phyloP scores from a whole-genome alignment of 2,329 filamentous ascomycete genomes.

The Geosmithia morbida region DNA sequence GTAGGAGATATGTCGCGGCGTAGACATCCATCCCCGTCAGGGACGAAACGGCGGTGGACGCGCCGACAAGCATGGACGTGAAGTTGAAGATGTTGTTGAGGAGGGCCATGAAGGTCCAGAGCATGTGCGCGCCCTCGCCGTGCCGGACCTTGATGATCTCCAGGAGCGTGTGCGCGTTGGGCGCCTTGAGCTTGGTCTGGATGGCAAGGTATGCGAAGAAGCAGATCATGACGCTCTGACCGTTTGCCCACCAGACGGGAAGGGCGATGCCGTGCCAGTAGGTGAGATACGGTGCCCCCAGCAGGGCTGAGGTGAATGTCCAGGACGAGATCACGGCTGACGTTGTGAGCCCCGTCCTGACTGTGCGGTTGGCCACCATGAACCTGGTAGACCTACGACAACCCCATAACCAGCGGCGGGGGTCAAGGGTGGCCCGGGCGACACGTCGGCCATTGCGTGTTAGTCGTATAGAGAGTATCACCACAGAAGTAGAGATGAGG shows the following conservation, averaged over 20 bases:
- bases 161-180: constrained; percentile 67
- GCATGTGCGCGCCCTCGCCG: constrained; percentile 49
- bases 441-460: background rate
- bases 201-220: constrained; percentile 76
- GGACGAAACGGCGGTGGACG: constrained; percentile 31
- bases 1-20: constrained; percentile 68
- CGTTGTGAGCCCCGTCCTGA: constrained; percentile 3
- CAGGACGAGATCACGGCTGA: constrained; percentile 29
- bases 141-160: constrained; percentile 68
- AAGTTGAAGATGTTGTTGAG: constrained; percentile 74
- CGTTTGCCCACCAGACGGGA: constrained; percentile 36
- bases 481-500: too few relatives aligned
- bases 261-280: constrained; percentile 56
- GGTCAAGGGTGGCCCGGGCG: background rate
- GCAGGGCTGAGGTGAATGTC: constrained; percentile 71
- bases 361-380: constrained; percentile 5
- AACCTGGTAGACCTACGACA: constrained; percentile 1
- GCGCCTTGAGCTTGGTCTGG: constrained; percentile 66
- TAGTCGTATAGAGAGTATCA: background rate
- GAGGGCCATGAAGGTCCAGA: constrained; percentile 64
- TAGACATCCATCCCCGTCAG: constrained; percentile 30
- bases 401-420: constrained; percentile 1
- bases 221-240: constrained; percentile 68
- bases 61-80: constrained; percentile 73
- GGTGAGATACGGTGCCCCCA: constrained; percentile 61